Percentiles rank a stretch among this genome's conserved stretches.
phyloP scores from a whole-genome alignment of 1,284 basidiomycete genomes.

The Irpex sp. region DNA sequence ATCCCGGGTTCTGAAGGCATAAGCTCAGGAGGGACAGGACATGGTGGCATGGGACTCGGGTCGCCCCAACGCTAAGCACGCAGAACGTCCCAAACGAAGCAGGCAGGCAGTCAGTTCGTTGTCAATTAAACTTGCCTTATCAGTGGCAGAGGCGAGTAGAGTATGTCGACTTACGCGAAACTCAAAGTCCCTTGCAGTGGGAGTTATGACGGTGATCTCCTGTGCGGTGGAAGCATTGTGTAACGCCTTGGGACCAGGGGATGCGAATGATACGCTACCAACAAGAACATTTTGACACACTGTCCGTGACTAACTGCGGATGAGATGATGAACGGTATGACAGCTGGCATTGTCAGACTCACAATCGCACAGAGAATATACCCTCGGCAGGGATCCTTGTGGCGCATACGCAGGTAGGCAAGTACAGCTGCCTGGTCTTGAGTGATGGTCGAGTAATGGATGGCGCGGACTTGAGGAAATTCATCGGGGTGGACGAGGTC shows the following conservation, averaged over 20 bases:
- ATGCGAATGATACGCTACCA: slow-evolving; percentile 71
- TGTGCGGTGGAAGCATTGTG: slow-evolving; percentile 77
- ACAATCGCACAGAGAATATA: slow-evolving; percentile 71
- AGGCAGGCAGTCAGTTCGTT: not conserved
- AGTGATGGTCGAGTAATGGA: slow-evolving; percentile 71
- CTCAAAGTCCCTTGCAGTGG: slow-evolving; percentile 61
- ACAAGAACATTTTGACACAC: slow-evolving; percentile 73
- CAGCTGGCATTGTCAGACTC: slow-evolving; percentile 25
- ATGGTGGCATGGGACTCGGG: slow-evolving; percentile 54
- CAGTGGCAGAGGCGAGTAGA: not conserved
- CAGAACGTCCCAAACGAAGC: not conserved
- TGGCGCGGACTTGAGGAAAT: slow-evolving; percentile 51
- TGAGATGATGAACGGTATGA: not conserved
- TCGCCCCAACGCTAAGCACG: slow-evolving; percentile 63
- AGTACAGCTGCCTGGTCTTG: slow-evolving; percentile 75
- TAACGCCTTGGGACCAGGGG: slow-evolving; percentile 64
- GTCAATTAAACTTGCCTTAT: not conserved
- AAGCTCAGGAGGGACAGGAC: slow-evolving; percentile 18
- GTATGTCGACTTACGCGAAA: slow-evolving; percentile 49
- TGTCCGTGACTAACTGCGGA: slow-evolving; percentile 40
- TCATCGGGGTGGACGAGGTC: slow-evolving; percentile 77
- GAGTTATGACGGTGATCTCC: slow-evolving; percentile 70
- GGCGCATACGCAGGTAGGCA: slow-evolving; percentile 68
- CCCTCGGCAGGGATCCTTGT: slow-evolving; percentile 70
- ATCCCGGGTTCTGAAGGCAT: slow-evolving; percentile 4